Evolutionary conservation across 75 land plant genomes (phyloP).

Genomic region (Pinus albicaulis): DNA sequence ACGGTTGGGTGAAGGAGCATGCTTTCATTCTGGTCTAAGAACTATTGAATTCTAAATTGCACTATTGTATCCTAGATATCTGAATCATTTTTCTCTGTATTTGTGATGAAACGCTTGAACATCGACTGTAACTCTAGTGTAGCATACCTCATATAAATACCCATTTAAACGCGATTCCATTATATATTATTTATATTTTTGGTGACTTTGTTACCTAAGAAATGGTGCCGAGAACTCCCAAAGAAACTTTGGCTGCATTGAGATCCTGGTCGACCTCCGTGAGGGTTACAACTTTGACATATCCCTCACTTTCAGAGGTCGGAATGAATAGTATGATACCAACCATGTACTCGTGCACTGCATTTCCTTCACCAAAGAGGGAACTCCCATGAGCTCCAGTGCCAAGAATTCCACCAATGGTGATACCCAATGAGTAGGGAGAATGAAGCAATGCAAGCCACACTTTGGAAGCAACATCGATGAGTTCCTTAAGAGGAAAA

Average conservation of each 20-base stretch:
- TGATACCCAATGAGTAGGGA: slow-evolving; percentile 42
- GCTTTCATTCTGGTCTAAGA: too few relatives aligned
- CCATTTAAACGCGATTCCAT: too few relatives aligned
- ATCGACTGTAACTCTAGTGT: slow-evolving; percentile 47
- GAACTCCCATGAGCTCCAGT: slow-evolving; percentile 58
- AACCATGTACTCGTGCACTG: slow-evolving; percentile 41
- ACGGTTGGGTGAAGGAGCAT: too few relatives aligned
- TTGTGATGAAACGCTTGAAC: slow-evolving; percentile 68
- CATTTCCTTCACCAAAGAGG: slow-evolving; percentile 32
- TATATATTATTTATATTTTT: too few relatives aligned
- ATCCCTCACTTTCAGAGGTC: slow-evolving; percentile 37
- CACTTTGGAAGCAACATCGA: slow-evolving; percentile 19
- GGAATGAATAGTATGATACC: slow-evolving; percentile 29
- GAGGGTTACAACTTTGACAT: slow-evolving; percentile 40
- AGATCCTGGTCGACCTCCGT: slow-evolving; percentile 25
- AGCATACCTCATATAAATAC: slow-evolving; percentile 17
- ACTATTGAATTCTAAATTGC: too few relatives aligned
- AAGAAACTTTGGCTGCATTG: slow-evolving; percentile 65
- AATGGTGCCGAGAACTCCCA: slow-evolving; percentile 80
- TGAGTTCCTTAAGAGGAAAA: slow-evolving; percentile 9
- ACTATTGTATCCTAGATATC: not conserved
- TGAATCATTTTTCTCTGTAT: slow-evolving; percentile 30
- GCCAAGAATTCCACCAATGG: slow-evolving; percentile 33
- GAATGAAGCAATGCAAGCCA: too few relatives aligned
- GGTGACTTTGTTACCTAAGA: slow-evolving; percentile 45